Evolutionary conservation across 163 green algal genomes (phyloP), one percentile per base, ranked within the genome.

Genomic region (Chlamydomonas reinhardtii): DNA sequence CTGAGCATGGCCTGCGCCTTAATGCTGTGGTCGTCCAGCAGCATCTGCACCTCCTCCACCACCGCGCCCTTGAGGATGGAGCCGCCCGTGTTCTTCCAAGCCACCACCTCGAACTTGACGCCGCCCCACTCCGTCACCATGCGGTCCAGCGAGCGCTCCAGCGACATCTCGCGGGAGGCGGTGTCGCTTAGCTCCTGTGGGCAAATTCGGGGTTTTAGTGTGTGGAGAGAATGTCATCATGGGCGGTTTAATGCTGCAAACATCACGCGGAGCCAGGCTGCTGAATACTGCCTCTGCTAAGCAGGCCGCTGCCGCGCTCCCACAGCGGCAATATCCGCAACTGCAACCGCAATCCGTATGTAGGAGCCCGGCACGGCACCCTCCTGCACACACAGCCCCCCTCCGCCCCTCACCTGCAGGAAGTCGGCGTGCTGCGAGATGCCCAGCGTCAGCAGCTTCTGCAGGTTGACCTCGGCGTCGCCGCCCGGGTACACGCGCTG

Each of bases 21-120:
- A 59, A 97, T 89, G 37, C 94, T 92, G 80, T 97, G 94, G 88
- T 97, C 94, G 86, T 97, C 94, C 66, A 97, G 90, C 32, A 97
- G 92, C 86, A 93, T 92, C 77, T 90, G 89, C 20, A 89, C 87
- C 43, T 95, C 92, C 71, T 95, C 92, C 25, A 93, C 88, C 25
- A 75, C 80, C n/a, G 74, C 71, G 39, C 91, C 91, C 83, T 93
- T 94, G n/a, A 96, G 75, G 77, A 96, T 92, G 75, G 89, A 90
- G 27, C 91, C 92, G 65, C 92, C 93, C 0, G 93, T 94, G 85
- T 96, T 89, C 91, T 96, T 96, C 91, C 93, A 96, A 14, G 91
- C 69, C 12, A 89, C 52, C n/a, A 90, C 74, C 71, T 91, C 82
- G 48, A 96, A 94, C 56, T 90, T 87, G 15, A 94, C 71, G 24